These are phyloP conservation scores for Spergularia marina DNA, from an alignment of 148 eudicot species.

Conservation along the genomic window DNA sequence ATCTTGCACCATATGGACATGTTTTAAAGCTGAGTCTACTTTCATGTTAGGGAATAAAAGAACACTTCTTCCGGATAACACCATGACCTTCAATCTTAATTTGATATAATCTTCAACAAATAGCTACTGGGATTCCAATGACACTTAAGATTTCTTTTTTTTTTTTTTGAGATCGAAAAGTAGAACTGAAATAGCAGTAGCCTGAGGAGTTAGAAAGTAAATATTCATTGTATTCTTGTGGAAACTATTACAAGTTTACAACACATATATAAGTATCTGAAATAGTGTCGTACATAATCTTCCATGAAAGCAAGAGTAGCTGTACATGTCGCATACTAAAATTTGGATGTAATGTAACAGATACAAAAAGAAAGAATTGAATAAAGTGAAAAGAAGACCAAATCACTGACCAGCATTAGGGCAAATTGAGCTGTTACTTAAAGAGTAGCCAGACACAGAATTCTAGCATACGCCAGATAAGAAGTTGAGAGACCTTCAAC, in stretches of 20 bases:
- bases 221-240: neutral
- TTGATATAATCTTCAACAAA: neutral
- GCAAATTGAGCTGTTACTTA: neutral
- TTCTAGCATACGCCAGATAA: neutral
- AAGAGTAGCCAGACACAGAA: neutral
- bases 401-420: conserved; percentile 15
- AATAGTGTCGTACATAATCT: neutral
- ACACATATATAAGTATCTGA: neutral
- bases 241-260: neutral
- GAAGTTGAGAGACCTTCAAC: neutral
- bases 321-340: conserved; percentile 12
- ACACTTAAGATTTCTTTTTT: neutral
- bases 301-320: neutral
- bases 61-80: too few species aligned
- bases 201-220: neutral
- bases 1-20: too few species aligned
- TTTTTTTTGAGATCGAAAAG: neutral
- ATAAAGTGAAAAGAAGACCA: conserved; percentile 3
- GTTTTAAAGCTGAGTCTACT: too few species aligned
- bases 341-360: neutral
- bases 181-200: neutral
- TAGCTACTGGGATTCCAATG: neutral
- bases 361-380: neutral
- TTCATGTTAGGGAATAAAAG: too few species aligned
- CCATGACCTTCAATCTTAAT: too few species aligned